Percentiles rank a stretch among this genome's conserved stretches.
Evolutionary conservation across 148 eudicot genomes (phyloP).

Genomic region (Silene uniflora): DNA sequence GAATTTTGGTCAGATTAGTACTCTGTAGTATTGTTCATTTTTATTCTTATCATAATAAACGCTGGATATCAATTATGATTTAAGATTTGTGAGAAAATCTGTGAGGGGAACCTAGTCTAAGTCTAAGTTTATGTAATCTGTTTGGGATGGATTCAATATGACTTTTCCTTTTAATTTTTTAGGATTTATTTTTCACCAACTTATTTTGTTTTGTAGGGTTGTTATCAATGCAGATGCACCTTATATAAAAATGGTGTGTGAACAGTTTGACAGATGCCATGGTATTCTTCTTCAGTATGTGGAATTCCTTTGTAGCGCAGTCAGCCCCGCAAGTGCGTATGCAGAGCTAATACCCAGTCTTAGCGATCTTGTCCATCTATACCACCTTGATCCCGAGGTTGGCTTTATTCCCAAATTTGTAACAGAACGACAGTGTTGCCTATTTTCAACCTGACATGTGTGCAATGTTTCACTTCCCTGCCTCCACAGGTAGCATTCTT

Average conservation of each 20-base stretch:
- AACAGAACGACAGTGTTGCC: neutral
- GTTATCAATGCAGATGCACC: slow-evolving; percentile 80
- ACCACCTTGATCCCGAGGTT: slow-evolving; percentile 99
- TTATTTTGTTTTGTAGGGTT: slow-evolving; percentile 48
- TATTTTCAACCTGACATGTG: neutral
- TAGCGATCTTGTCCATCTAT: slow-evolving; percentile 68
- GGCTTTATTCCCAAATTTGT: neutral
- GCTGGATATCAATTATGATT: neutral
- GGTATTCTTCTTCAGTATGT: slow-evolving; percentile 97
- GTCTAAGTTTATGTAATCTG: neutral
- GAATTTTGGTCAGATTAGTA: neutral
- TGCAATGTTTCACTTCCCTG: neutral
- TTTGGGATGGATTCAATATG: neutral
- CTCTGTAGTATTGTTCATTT: neutral
- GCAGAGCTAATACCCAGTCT: slow-evolving; percentile 80
- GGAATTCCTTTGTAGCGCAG: slow-evolving; percentile 78
- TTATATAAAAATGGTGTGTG: slow-evolving; percentile 91
- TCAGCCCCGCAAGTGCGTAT: slow-evolving; percentile 64
- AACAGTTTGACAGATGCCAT: slow-evolving; percentile 97
- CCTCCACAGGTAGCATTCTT: slow-evolving; percentile 67
- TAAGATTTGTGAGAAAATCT: neutral
- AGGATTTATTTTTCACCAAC: neutral
- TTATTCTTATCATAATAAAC: neutral
- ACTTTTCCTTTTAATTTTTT: neutral
- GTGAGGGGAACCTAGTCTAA: neutral